phyloP scores from a whole-genome alignment of 2,329 filamentous ascomycete species.

The Leptosphaerulina australis region DNA sequence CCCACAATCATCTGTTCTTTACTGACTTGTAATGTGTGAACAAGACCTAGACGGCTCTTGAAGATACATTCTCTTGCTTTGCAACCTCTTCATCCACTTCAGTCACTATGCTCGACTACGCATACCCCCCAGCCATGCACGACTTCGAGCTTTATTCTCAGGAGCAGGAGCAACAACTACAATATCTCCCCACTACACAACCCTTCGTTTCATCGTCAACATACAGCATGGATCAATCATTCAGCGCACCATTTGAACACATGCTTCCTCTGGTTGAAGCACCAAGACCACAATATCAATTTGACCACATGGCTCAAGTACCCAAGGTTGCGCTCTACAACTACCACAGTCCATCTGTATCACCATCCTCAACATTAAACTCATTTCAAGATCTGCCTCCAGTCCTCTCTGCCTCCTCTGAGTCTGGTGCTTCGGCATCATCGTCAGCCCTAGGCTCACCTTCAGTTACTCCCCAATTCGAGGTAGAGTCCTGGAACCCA shows the following conservation, averaged over 20 bases:
- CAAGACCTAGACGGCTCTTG: slow-evolving; percentile 26
- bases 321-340: slow-evolving; percentile 47
- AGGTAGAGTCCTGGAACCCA: slow-evolving; percentile 61
- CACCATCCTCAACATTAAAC: slow-evolving; percentile 53
- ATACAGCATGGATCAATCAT: slow-evolving; percentile 44
- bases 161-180: slow-evolving; percentile 41
- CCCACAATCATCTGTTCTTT: slow-evolving; percentile 24
- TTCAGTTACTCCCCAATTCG: slow-evolving; percentile 65
- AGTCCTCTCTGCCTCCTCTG: slow-evolving; percentile 55
- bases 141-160: slow-evolving; percentile 49
- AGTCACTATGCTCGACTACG: slow-evolving; percentile 47
- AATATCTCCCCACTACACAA: slow-evolving; percentile 40
- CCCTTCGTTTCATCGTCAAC: slow-evolving; percentile 37
- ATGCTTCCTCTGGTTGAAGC: slow-evolving; percentile 42
- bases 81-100: slow-evolving; percentile 14
- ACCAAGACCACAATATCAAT: slow-evolving; percentile 44
- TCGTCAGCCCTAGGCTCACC: slow-evolving; percentile 60
- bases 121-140: slow-evolving; percentile 41
- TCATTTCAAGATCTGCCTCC: slow-evolving; percentile 56
- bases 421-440: slow-evolving; percentile 58
- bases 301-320: slow-evolving; percentile 44
- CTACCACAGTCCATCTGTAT: slow-evolving; percentile 49
- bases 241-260: slow-evolving; percentile 46
- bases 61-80: slow-evolving; percentile 20
- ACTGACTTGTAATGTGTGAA: slow-evolving; percentile 34